Evolutionary conservation across 805 yeast species (phyloP), one percentile per base, ranked within the genome.

Genomic region (Saccharomycopsis fodiens): DNA sequence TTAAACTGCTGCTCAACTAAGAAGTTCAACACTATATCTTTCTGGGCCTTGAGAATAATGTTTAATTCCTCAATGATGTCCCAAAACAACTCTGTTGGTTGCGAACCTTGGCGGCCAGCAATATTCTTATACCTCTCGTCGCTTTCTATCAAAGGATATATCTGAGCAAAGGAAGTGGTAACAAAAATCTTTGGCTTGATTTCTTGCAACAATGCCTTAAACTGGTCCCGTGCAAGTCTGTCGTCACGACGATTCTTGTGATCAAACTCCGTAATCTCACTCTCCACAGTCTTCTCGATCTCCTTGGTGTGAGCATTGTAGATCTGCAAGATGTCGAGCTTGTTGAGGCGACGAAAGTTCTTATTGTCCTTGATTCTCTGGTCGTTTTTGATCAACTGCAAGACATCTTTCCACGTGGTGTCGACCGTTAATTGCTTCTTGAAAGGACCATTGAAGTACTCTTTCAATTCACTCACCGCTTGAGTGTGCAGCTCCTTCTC

Each of bases 71-170:
- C 88, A 2, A 82, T 70, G 0, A 73, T 55, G 59, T 88, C 95
- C 75, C 85, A 74, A 59, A 82, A 87, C 35, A 85, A 61, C 52
- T 87, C 95, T 35, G 80, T 57, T 1, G 95, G 82, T 1, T 79
- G 72, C 0, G 96, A 86, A 0, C 96, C 95, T 38, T 74, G 68
- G 44, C 88, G 70, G 0, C 94, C 95, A 46, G 87, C 69, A 31
- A 87, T 52, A 19, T 71, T 76, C 13, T 74, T 55, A 56, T 82
- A 87, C 13, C 76, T 63, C 39, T 66, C 67, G 50, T 81, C 82
- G 27, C 74, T 72, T 48, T 75, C 75, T 1, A 86, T 54, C 3
- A 56, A 48, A 0, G 71, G 64, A 35, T 74, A 68, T 1, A 85
- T 55, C 20, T 80, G 81, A 40, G 60, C 63, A 80, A 94, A 87